These are phyloP conservation scores for Kodamaea sp. DNA, from an alignment of 1,139 yeast species.

Conservation along the genomic window DNA sequence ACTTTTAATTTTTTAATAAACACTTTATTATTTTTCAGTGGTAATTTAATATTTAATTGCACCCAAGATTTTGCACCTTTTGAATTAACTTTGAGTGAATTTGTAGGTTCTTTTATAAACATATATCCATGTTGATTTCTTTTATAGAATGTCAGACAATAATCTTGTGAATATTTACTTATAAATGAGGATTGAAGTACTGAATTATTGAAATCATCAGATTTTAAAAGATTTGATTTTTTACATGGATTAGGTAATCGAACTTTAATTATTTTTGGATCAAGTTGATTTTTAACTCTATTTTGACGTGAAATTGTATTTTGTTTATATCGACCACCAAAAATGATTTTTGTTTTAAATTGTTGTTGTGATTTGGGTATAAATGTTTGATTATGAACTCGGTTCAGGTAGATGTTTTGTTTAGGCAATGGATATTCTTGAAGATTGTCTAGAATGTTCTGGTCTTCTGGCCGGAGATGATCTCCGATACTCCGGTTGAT, in stretches of 20 bases:
- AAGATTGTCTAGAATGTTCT: no score
- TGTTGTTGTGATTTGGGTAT: slow-evolving; percentile 13
- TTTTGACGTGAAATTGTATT: no score
- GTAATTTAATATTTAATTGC: slow-evolving; percentile 23
- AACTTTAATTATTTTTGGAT: no score
- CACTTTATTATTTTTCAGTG: slow-evolving; percentile 7
- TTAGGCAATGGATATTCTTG: slow-evolving; percentile 1
- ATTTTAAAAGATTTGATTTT: no score
- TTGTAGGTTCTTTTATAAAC: slow-evolving; percentile 35
- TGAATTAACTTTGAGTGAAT: slow-evolving; percentile 26
- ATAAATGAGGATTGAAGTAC: not conserved
- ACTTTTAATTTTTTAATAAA: slow-evolving; percentile 22
- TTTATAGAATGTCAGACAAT: slow-evolving; percentile 35
- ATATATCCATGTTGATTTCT: slow-evolving; percentile 35
- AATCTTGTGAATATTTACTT: slow-evolving; percentile 22
- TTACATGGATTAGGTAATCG: no score
- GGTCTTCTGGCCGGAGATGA: no score
- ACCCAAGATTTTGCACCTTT: slow-evolving; percentile 30
- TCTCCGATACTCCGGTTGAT: slow-evolving; percentile 6
- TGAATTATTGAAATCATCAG: no score
- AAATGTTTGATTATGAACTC: slow-evolving; percentile 25
- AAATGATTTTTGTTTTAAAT: not conserved
- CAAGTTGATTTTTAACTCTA: no score
- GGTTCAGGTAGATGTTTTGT: slow-evolving; percentile 20
- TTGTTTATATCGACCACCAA: slow-evolving; percentile 1